phyloP scores from a whole-genome alignment of 768 basidiomycete species.

The Amanita exitialis region DNA sequence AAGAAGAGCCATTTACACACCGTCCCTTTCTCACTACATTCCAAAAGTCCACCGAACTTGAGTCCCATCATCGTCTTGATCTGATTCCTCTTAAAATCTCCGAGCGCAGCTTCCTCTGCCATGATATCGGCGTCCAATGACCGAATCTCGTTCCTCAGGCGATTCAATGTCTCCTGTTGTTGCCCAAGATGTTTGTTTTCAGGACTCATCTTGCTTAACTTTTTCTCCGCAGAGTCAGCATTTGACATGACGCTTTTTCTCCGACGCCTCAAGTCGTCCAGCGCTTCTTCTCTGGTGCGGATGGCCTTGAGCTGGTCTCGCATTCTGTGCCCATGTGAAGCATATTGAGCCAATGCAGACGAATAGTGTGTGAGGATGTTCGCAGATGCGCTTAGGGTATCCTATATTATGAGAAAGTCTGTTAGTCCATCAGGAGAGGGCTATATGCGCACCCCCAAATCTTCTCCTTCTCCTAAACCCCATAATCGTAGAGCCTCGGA shows the following conservation, averaged over 20 bases:
- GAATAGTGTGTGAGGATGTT: conserved; percentile 60
- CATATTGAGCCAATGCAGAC: conserved; percentile 56
- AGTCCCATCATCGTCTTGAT: conserved; percentile 64
- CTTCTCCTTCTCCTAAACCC: conserved; percentile 77
- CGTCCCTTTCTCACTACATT: conserved; percentile 74
- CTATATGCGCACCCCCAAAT: conserved; percentile 48
- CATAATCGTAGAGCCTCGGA: conserved; percentile 63
- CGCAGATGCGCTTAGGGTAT: conserved; percentile 63
- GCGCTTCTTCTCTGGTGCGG: conserved; percentile 72
- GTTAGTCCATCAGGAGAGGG: conserved; percentile 1
- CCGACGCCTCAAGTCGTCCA: conserved; percentile 68
- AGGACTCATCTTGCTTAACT: conserved; percentile 80
- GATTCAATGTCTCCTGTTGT: conserved; percentile 67
- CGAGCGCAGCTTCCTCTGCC: conserved; percentile 67
- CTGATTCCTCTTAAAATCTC: conserved; percentile 73
- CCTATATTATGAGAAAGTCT: conserved; percentile 29
- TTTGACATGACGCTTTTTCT: conserved; percentile 55
- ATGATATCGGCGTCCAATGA: conserved; percentile 75
- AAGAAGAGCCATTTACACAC: conserved; percentile 20
- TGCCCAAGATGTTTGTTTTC: conserved; percentile 75
- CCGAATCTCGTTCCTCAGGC: conserved; percentile 68
- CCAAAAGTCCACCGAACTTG: conserved; percentile 82
- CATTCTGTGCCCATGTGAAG: conserved; percentile 58
- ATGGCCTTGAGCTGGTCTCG: conserved; percentile 74
- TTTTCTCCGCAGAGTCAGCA: conserved; percentile 80